Conservation (phyloP, 2,329 filamentous ascomycete species). For the Colletotrichum agaves region DNA sequence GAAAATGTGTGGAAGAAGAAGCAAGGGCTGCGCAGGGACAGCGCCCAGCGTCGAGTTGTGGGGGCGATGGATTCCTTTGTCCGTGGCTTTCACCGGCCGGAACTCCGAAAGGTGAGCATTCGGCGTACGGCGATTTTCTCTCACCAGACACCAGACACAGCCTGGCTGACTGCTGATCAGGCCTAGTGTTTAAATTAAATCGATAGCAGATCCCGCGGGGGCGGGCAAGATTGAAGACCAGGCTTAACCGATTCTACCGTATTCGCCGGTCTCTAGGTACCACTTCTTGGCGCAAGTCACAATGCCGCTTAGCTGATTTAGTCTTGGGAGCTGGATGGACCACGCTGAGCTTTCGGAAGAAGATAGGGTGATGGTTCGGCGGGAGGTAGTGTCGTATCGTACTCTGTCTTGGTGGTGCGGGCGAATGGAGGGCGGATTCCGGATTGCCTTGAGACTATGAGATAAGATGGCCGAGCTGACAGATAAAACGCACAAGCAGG, state of each 20-base stretch:
- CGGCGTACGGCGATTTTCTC: background rate
- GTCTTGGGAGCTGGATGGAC: no score
- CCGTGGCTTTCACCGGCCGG: slow-evolving; percentile 29
- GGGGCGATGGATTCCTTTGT: slow-evolving; percentile 22
- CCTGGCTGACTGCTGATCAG: background rate
- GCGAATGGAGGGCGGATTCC: background rate
- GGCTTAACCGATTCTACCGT: background rate
- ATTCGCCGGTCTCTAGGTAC: background rate
- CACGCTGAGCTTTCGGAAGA: no score
- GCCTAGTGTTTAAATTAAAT: background rate
- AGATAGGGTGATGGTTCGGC: no score
- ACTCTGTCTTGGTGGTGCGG: background rate
- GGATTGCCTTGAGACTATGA: background rate
- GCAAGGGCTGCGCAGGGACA: slow-evolving; percentile 4
- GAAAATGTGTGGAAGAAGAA: background rate
- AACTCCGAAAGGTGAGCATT: slow-evolving; percentile 19
- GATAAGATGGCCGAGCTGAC: no score
- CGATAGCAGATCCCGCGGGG: background rate
- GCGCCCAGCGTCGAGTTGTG: slow-evolving; percentile 13
- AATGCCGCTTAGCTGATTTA: background rate
- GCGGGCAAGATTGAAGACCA: background rate
- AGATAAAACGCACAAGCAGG: no score
- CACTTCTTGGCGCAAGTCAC: background rate
- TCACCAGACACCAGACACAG: background rate
- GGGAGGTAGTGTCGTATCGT: background rate